Evolutionary conservation across 805 yeast species (phyloP).

Genomic region (Scheffersomyces ergatensis): DNA sequence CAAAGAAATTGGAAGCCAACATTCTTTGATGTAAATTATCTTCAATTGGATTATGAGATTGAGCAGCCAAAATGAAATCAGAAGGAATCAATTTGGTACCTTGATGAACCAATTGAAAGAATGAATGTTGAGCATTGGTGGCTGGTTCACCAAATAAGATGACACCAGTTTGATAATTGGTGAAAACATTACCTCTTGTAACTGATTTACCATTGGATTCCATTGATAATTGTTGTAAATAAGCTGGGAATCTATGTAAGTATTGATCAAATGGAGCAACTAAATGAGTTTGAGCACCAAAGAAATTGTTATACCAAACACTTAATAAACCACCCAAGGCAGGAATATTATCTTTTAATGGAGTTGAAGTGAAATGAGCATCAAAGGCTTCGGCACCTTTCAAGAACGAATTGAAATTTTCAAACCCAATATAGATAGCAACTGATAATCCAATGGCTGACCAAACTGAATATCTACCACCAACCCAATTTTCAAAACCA

Average conservation of each 20-base stretch:
- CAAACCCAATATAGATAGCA: constrained; percentile 92
- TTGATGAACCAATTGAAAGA: constrained; percentile 99
- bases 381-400: constrained; percentile 98
- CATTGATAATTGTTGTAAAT: constrained; percentile 97
- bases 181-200: constrained; percentile 85
- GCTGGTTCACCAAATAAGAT: constrained; percentile 98
- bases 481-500: constrained; percentile 98
- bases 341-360: constrained; percentile 90
- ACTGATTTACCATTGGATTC: constrained; percentile 99
- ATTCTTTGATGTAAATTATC: constrained; percentile 91
- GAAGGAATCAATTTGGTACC: constrained; percentile 97
- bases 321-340: constrained; percentile 88
- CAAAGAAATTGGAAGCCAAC: constrained; percentile 99
- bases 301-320: constrained; percentile 98
- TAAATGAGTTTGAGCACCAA: constrained; percentile 96
- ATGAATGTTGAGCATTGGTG: constrained; percentile 98
- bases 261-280: constrained; percentile 99
- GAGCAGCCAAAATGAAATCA: constrained; percentile 94
- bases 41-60: constrained; percentile 97
- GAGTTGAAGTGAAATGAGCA: constrained; percentile 80
- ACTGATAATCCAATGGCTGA: constrained; percentile 96
- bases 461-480: constrained; percentile 99
- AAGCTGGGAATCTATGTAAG: constrained; percentile 98
- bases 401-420: constrained; percentile 86
- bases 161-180: constrained; percentile 94